Evolutionary conservation across 1,139 yeast species (phyloP), one percentile per base, ranked within the genome.

Genomic region (Wickerhamiella pararugosa): DNA sequence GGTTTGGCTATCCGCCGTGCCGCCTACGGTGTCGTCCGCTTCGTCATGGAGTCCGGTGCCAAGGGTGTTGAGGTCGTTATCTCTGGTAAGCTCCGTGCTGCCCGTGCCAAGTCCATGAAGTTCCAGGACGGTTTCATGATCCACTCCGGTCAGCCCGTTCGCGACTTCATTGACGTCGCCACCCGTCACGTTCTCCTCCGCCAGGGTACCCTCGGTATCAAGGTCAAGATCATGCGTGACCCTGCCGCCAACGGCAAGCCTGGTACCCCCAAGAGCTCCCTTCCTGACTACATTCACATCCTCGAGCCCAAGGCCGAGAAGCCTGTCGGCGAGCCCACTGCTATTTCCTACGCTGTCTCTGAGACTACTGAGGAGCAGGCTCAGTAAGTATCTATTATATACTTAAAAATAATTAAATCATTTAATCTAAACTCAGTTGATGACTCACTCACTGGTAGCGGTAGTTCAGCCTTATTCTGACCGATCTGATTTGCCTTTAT

Each of bases 111-210:
- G 82, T 81, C 97, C 64, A 93, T 90, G 93, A 90, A 90, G 76
- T 90, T 90, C 80, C 80, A 93, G 67, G 97, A 90, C 69, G 98
- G 98, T 77, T 90, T 90, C 94, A 84, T 90, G 93, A 92, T 90
- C 77, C 98, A 90, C 93, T 84, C 96, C 64, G 98, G 98, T 83
- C 98, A 90, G 77, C 98, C 98, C 75, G 92, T 90, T 71, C 79
- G 75, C 62, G 98, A 90, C 67, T 90, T 90, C 79, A 90, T 90
- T 68, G 98, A 90, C 73, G 74, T 79, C 67, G 98, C 98, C 61
- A 86, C 94, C 68, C 87, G 99, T 76, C 98, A 92, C 90, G 98
- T 90, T 63, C 77, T 90, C 69, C 83, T 90, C 77, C 87, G 97
- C 80, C 98, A 90, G 76, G 99, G 99, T 84, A 97, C 90, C 57